phyloP scores from a whole-genome alignment of 768 basidiomycete genomes.

The Lepiota venenata region DNA sequence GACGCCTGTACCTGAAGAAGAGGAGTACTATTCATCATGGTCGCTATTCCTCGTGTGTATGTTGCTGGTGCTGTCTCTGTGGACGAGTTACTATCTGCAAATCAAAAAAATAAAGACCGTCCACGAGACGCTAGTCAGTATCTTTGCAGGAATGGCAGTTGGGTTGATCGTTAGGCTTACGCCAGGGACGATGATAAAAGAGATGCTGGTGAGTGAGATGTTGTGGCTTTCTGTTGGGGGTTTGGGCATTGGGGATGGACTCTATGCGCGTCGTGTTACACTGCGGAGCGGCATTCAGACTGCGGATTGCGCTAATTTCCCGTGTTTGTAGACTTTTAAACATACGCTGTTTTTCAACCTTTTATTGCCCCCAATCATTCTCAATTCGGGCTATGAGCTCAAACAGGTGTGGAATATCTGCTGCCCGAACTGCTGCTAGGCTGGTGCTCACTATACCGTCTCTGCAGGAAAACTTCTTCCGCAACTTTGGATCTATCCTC shows the following conservation, averaged over 20 bases:
- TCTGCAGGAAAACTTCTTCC: slow-evolving; percentile 92
- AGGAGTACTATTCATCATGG: slow-evolving; percentile 92
- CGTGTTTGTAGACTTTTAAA: slow-evolving; percentile 74
- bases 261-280: background rate
- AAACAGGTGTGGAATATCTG: slow-evolving; percentile 67
- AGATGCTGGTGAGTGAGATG: slow-evolving; percentile 82
- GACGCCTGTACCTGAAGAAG: slow-evolving; percentile 60
- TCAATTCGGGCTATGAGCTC: slow-evolving; percentile 97
- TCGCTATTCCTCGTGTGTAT: slow-evolving; percentile 91
- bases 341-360: slow-evolving; percentile 98
- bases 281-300: background rate
- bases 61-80: slow-evolving; percentile 90
- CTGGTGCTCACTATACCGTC: slow-evolving; percentile 6
- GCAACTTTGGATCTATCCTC: slow-evolving; percentile 95
- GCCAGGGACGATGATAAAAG: slow-evolving; percentile 91
- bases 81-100: slow-evolving; percentile 97
- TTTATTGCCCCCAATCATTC: slow-evolving; percentile 95
- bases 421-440: background rate
- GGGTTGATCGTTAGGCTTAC: slow-evolving; percentile 87
- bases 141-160: slow-evolving; percentile 95
- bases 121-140: slow-evolving; percentile 94
- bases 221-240: background rate
- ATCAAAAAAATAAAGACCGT: slow-evolving; percentile 93
- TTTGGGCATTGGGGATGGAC: background rate
- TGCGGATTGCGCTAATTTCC: background rate